Evolutionary conservation across 139 green algal species (phyloP).

Genomic region (Tetraselmis striata): DNA sequence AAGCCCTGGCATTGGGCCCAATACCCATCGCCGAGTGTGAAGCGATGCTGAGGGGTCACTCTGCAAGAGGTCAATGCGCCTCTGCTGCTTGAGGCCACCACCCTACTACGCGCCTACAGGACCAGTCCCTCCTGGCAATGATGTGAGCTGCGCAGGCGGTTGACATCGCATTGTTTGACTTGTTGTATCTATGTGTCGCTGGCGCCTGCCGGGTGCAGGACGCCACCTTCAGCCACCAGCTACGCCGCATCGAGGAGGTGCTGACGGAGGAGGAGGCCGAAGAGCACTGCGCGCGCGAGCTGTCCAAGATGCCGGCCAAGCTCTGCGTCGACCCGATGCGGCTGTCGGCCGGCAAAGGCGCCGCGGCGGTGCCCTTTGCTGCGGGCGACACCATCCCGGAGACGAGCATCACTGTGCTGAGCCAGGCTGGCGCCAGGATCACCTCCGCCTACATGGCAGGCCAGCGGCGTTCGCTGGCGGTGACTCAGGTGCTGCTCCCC

Average conservation of each 20-base stretch:
- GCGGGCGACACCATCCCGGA: slow-evolving; percentile 49
- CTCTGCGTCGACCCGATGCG: slow-evolving; percentile 51
- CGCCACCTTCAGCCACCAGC: background rate
- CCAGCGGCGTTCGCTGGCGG: slow-evolving; percentile 34
- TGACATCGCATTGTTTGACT: too few species aligned
- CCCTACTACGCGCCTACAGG: too few species aligned
- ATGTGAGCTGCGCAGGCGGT: too few species aligned
- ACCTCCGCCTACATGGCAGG: slow-evolving; percentile 23
- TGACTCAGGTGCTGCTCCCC: slow-evolving; percentile 59
- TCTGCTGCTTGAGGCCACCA: too few species aligned
- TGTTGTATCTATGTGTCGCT: too few species aligned
- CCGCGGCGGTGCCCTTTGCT: slow-evolving; percentile 21
- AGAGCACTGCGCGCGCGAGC: slow-evolving; percentile 38
- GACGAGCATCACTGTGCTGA: slow-evolving; percentile 43
- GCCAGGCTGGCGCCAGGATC: slow-evolving; percentile 20
- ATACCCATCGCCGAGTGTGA: too few species aligned
- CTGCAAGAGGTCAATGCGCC: too few species aligned
- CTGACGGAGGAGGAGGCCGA: slow-evolving; percentile 31
- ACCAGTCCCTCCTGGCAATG: too few species aligned
- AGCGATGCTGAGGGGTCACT: too few species aligned
- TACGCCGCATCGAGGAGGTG: slow-evolving; percentile 47
- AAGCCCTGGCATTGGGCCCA: too few species aligned
- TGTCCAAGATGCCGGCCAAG: slow-evolving; percentile 39
- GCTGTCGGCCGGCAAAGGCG: slow-evolving; percentile 19
- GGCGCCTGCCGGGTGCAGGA: too few species aligned